A percentile compares a stretch with the other conserved stretches of the same genome.
phyloP scores from a whole-genome alignment of 148 eudicot species.

The Rhododendron williamsianum region DNA sequence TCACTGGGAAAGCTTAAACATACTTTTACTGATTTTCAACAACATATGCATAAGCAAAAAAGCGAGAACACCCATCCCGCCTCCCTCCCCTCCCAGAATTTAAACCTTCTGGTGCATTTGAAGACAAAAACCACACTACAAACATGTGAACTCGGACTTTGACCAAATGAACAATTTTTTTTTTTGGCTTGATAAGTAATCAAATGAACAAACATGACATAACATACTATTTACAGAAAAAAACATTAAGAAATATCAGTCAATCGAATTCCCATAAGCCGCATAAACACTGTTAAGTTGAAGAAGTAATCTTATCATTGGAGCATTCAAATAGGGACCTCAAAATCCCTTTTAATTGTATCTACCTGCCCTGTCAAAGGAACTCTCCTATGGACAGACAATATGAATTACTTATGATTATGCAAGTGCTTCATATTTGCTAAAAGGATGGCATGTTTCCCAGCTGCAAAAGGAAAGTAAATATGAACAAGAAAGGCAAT shows the following conservation, averaged over 20 bases:
- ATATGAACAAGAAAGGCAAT: background rate
- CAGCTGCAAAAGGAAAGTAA: conserved; percentile 1
- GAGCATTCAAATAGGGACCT: background rate
- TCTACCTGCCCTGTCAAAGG: background rate
- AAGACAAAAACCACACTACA: background rate
- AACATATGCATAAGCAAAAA: background rate
- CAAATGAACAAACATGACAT: background rate
- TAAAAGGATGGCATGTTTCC: background rate
- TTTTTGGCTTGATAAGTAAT: background rate
- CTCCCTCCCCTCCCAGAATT: too few relatives aligned
- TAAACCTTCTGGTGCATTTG: too few relatives aligned
- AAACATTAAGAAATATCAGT: background rate
- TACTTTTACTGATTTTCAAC: background rate
- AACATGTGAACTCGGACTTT: background rate
- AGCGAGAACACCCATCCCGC: background rate
- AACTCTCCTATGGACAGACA: background rate
- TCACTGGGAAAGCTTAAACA: background rate
- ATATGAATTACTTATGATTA: background rate
- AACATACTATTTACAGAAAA: background rate
- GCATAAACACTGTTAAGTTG: background rate
- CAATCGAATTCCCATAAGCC: background rate
- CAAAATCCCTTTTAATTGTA: background rate
- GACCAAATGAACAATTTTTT: background rate
- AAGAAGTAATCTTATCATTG: background rate
- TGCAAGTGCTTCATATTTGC: background rate